Evolutionary conservation across 2,329 filamentous ascomycete species (phyloP).

Genomic region (Chaetomium strumarium): DNA sequence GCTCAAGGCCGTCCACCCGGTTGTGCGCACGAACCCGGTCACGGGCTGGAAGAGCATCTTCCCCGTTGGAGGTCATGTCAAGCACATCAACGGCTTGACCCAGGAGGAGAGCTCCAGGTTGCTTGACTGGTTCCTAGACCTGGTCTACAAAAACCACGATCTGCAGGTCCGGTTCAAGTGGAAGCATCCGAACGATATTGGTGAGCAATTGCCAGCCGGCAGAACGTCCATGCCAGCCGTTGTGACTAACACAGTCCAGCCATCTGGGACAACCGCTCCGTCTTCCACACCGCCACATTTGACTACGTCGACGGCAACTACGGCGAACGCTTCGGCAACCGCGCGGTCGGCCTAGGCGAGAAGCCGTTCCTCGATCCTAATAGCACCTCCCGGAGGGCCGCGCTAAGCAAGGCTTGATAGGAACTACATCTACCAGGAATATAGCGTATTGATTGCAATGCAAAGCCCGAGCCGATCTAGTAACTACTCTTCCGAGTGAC

Average conservation of each 20-base stretch:
- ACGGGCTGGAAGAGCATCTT: slow-evolving; percentile 57
- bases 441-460: too few relatives aligned
- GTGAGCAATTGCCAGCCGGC: slow-evolving; percentile 21
- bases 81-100: slow-evolving; percentile 39
- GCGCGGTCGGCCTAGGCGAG: slow-evolving; percentile 51
- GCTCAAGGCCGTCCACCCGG: slow-evolving; percentile 47
- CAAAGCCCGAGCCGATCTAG: too few relatives aligned
- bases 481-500: too few relatives aligned
- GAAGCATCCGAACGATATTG: slow-evolving; percentile 38
- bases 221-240: too few relatives aligned
- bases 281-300: slow-evolving; percentile 53
- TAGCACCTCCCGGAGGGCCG: slow-evolving; percentile 40
- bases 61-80: slow-evolving; percentile 37
- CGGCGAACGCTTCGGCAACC: slow-evolving; percentile 45
- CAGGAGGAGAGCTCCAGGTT: slow-evolving; percentile 38
- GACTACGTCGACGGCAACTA: slow-evolving; percentile 44
- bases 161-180: slow-evolving; percentile 44
- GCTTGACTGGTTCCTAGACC: slow-evolving; percentile 36
- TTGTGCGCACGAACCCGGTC: slow-evolving; percentile 57
- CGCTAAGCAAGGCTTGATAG: slow-evolving; percentile 23
- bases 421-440: not conserved
- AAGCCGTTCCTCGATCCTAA: slow-evolving; percentile 48
- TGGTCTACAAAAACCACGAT: slow-evolving; percentile 43
- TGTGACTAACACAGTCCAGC: slow-evolving; percentile 27
- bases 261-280: slow-evolving; percentile 58